Evolutionary conservation across 73 alveolate species (phyloP).

Genomic region (Paramecium biaurelia): DNA sequence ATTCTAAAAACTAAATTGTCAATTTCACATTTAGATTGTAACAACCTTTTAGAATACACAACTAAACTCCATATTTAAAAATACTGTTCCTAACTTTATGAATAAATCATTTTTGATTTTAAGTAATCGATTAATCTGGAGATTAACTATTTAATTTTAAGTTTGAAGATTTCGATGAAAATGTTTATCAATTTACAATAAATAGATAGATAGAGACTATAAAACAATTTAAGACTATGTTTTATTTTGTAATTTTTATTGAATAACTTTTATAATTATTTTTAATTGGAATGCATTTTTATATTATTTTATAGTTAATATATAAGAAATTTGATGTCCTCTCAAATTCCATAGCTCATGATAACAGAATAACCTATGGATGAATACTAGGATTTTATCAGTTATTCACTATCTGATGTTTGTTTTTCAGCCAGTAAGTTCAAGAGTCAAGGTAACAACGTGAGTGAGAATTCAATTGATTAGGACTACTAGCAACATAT

Average conservation of each 20-base stretch:
- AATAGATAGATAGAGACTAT: neutral
- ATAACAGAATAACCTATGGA: neutral
- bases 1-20: no score
- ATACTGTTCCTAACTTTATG: no score
- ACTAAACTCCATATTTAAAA: no score
- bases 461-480: neutral
- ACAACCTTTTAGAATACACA: no score
- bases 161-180: no score
- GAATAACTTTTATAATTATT: neutral
- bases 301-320: neutral
- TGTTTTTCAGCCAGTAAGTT: conserved; percentile 10
- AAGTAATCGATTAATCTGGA: no score
- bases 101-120: no score
- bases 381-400: neutral
- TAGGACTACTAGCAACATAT: neutral
- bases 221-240: neutral
- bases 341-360: conserved; percentile 9
- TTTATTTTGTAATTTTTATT: neutral
- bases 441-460: neutral
- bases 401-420: conserved; percentile 11
- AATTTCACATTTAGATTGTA: no score
- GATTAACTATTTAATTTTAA: no score
- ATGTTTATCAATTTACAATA: neutral
- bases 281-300: neutral
- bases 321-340: neutral